phyloP scores from a whole-genome alignment of 2,329 filamentous ascomycete species.

The Xylaria multiplex region DNA sequence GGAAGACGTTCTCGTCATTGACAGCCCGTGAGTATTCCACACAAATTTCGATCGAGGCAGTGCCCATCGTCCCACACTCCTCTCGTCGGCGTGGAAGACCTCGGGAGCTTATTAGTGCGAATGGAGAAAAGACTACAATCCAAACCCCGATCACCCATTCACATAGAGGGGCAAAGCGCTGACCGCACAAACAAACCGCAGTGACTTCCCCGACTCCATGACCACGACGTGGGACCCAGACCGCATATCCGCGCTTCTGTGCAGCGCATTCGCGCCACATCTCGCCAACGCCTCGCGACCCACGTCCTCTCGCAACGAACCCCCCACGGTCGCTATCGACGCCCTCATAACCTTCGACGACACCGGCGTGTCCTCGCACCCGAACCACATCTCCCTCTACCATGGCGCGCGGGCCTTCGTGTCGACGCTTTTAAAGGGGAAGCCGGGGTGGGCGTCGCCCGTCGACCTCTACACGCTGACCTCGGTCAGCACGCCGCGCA shows the following conservation, averaged over 20 bases:
- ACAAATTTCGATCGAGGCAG: too few species aligned
- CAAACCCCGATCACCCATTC: too few species aligned
- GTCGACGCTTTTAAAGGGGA: slow-evolving; percentile 69
- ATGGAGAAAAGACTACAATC: too few species aligned
- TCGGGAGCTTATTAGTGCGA: too few species aligned
- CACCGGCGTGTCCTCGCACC: slow-evolving; percentile 84
- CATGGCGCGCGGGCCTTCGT: slow-evolving; percentile 82
- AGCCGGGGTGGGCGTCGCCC: slow-evolving; percentile 73
- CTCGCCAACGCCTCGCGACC: slow-evolving; percentile 53
- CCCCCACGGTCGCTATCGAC: slow-evolving; percentile 71
- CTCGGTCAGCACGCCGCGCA: slow-evolving; percentile 76
- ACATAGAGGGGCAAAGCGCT: not conserved
- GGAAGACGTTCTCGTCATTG: slow-evolving; percentile 86
- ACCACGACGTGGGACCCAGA: slow-evolving; percentile 77
- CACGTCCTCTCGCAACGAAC: slow-evolving; percentile 44
- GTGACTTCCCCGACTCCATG: slow-evolving; percentile 91
- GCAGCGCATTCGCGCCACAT: slow-evolving; percentile 77
- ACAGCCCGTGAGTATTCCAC: slow-evolving; percentile 69
- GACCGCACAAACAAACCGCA: slow-evolving; percentile 36
- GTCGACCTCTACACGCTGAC: slow-evolving; percentile 88
- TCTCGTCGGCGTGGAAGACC: not conserved
- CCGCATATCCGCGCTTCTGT: slow-evolving; percentile 76
- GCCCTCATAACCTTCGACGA: slow-evolving; percentile 89
- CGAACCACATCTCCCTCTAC: slow-evolving; percentile 92
- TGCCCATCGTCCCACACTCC: not conserved